A percentile compares a stretch with the other conserved stretches of the same genome.
Evolutionary conservation across 2,329 filamentous ascomycete genomes (phyloP).

Genomic region (Cercospora zeae-maydis): DNA sequence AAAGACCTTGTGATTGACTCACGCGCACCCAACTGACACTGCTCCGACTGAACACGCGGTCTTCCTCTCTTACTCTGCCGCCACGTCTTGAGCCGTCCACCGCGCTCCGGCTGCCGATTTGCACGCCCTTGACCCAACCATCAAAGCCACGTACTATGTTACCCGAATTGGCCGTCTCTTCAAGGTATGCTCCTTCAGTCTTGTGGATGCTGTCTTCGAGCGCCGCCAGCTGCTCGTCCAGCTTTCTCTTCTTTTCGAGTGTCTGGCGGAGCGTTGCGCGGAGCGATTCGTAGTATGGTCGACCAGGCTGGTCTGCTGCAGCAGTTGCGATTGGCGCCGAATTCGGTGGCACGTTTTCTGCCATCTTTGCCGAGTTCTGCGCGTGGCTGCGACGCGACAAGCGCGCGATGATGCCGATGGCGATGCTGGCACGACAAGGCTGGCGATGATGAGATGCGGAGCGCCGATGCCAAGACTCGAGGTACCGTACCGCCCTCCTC

Average conservation of each 20-base stretch:
- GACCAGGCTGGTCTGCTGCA: constrained; percentile 46
- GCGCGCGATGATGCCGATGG: background rate
- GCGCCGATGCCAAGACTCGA: background rate
- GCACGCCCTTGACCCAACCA: constrained; percentile 87
- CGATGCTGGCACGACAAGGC: background rate
- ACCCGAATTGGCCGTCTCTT: constrained; percentile 76
- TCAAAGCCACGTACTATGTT: constrained; percentile 99
- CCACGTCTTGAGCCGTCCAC: constrained; percentile 63
- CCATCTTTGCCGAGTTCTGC: constrained; percentile 38
- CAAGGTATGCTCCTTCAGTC: constrained; percentile 83
- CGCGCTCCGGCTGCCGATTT: constrained; percentile 42
- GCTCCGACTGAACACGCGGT: constrained; percentile 61
- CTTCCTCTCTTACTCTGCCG: constrained; percentile 62
- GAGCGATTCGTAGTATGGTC: constrained; percentile 67
- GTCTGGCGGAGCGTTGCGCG: constrained; percentile 64
- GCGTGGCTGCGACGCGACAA: background rate
- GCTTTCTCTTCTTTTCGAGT: constrained; percentile 60
- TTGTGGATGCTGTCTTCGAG: constrained; percentile 79
- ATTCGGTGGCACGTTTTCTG: constrained; percentile 46
- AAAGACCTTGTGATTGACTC: background rate
- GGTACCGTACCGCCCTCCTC: background rate
- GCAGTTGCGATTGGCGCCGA: constrained; percentile 33
- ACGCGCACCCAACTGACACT: constrained; percentile 38
- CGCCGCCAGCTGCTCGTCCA: constrained; percentile 49
- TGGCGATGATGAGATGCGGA: background rate